Percentiles rank a stretch among this genome's conserved stretches.
These are phyloP conservation scores for Penicillium subrubescens DNA, from an alignment of 495 filamentous ascomycete species.

Conservation along the genomic window DNA sequence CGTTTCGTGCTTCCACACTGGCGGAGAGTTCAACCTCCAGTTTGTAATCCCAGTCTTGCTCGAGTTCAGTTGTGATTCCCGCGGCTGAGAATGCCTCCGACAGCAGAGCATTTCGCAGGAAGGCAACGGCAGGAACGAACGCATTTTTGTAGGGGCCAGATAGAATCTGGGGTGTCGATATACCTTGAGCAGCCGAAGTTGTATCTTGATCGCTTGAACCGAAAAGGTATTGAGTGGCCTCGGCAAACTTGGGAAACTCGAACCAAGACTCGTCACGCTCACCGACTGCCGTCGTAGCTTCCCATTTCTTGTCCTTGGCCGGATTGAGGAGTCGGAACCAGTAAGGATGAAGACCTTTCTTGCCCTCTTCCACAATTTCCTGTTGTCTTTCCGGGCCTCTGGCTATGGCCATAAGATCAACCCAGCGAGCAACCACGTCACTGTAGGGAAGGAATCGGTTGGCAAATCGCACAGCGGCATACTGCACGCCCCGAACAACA, in stretches of 20 bases:
- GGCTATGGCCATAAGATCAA: slow-evolving; percentile 78
- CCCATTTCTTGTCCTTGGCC: slow-evolving; percentile 34
- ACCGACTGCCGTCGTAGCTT: slow-evolving; percentile 11
- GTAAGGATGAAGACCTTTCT: slow-evolving; percentile 81
- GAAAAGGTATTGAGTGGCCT: slow-evolving; percentile 38
- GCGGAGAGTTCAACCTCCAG: slow-evolving; percentile 69
- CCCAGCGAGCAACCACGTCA: slow-evolving; percentile 82
- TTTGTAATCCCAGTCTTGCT: slow-evolving; percentile 84
- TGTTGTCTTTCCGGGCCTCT: slow-evolving; percentile 62
- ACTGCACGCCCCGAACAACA: slow-evolving; percentile 67
- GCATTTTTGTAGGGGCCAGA: slow-evolving; percentile 41
- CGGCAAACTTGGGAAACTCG: slow-evolving; percentile 49
- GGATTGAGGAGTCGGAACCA: slow-evolving; percentile 72
- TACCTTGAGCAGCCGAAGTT: slow-evolving; percentile 21
- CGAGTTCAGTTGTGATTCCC: slow-evolving; percentile 54
- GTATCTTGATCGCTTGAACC: slow-evolving; percentile 23
- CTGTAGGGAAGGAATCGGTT: slow-evolving; percentile 84
- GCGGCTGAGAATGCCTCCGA: slow-evolving; percentile 65
- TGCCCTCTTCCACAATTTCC: slow-evolving; percentile 87
- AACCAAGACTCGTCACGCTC: slow-evolving; percentile 36
- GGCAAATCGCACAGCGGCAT: slow-evolving; percentile 83
- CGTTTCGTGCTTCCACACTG: slow-evolving; percentile 59
- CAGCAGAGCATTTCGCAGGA: slow-evolving; percentile 73
- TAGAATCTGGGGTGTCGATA: slow-evolving; percentile 28
- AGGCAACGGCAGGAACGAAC: slow-evolving; percentile 64